Evolutionary conservation across 306 rosid genomes (phyloP), one percentile per base, ranked within the genome.

Genomic region (Ormosia semicastrata): DNA sequence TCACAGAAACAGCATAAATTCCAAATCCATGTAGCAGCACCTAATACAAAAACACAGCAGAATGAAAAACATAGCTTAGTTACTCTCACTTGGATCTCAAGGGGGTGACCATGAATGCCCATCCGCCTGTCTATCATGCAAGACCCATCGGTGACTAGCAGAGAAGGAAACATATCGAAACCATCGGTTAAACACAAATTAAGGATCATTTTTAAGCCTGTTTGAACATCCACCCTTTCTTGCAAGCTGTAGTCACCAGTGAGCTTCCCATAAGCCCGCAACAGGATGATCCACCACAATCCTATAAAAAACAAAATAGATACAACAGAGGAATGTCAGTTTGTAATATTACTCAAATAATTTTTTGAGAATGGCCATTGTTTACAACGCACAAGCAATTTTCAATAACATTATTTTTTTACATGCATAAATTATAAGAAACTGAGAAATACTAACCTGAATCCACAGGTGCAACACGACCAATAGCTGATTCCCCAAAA

Each of bases 51-150:
- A 82, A 66, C 46, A 60, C 52, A 70, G 3, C 62, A 75, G 50
- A 83, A 75, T 4, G 43, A 80, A 74, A 76, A 79, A 30, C 72
- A 69, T 17, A 69, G 58, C 50, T 15, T 58, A 49, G 62, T 60
- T 72, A 30, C 34, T 64, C 93, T 90, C 84, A 95, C 99, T 82
- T 95, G 99, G 87, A 95, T 95, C 87, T 95, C 99, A 62, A 95
- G 97, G 71, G 99, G 99, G 76, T 95, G 99, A 15, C 98, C 99
- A 76, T 95, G 99, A 84, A 90, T 93, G 15, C 98, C 99, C 99
- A 95, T 95, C 43, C 98, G 88, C 57, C 99, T 91, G 85, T 93
- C 99, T 78, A 95, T 92, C 99, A 93, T 95, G 86, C 99, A 95
- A 76, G 99, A 95, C 40, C 98, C 99, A 78, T 95, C 99, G 1